A percentile compares a stretch with the other conserved stretches of the same genome.
Evolutionary conservation across 2,329 filamentous ascomycete species (phyloP).

Genomic region (Anthostomella pinea): DNA sequence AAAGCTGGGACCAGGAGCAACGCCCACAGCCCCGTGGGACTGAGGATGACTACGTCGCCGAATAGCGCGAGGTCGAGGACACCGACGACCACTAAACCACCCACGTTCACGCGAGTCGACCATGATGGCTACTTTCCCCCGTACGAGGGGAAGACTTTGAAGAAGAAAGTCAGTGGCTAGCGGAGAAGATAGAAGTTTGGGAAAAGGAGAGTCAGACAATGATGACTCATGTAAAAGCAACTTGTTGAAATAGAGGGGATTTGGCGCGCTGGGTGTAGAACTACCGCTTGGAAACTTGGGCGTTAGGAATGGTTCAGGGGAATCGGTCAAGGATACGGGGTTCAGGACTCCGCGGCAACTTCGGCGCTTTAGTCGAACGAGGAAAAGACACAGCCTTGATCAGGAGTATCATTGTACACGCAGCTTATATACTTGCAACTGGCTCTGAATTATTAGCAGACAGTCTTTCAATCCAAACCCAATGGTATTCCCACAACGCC

Average conservation of each 20-base stretch:
- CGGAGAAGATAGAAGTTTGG: not conserved
- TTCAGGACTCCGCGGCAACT: too few relatives aligned
- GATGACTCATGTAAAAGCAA: not conserved
- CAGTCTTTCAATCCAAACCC: too few relatives aligned
- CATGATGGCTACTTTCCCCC: constrained; percentile 44
- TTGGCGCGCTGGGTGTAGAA: constrained; percentile 3
- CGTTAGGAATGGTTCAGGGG: too few relatives aligned
- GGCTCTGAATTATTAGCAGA: not conserved
- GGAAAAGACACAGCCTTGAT: too few relatives aligned
- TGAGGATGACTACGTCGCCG: constrained; percentile 35
- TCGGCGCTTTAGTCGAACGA: too few relatives aligned
- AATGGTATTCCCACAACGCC: constrained; percentile 1
- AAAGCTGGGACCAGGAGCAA: constrained; percentile 17
- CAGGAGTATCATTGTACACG: too few relatives aligned
- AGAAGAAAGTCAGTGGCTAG: constrained; percentile 13
- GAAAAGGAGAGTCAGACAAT: not conserved
- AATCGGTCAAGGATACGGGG: too few relatives aligned
- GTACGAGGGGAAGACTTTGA: constrained; percentile 15
- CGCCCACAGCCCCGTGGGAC: constrained; percentile 29
- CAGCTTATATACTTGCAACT: not conserved
- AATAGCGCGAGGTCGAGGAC: constrained; percentile 50
- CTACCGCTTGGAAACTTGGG: too few relatives aligned
- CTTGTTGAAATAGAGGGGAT: constrained; percentile 7
- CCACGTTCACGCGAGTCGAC: constrained; percentile 30
- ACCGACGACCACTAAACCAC: constrained; percentile 35